phyloP scores from a whole-genome alignment of 306 rosid genomes.

The Inga laurina region DNA sequence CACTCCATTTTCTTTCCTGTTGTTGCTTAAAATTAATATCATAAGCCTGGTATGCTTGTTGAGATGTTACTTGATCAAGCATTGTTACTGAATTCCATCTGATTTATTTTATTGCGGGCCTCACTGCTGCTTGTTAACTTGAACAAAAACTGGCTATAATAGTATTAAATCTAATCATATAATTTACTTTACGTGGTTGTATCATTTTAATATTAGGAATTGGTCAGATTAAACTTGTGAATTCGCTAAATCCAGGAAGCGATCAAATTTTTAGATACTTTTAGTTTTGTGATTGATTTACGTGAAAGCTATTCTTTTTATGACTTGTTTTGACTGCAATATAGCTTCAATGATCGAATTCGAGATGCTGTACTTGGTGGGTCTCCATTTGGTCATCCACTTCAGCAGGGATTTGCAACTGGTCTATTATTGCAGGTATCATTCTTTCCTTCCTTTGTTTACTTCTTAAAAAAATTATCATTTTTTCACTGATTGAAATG shows the following conservation, averaged over 20 bases:
- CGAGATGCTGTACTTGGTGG: slow-evolving; percentile 95
- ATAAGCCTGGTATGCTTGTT: background rate
- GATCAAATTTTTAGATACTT: background rate
- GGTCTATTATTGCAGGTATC: slow-evolving; percentile 79
- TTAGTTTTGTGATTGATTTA: slow-evolving; percentile 25
- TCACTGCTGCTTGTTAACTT: background rate
- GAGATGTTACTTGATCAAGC: background rate
- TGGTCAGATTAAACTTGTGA: slow-evolving; percentile 6
- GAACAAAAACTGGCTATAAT: background rate
- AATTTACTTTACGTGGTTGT: slow-evolving; percentile 16
- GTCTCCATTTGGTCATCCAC: slow-evolving; percentile 96
- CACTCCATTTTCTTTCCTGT: slow-evolving; percentile 17
- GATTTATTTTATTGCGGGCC: background rate
- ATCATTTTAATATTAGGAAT: slow-evolving; percentile 16
- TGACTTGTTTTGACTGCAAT: slow-evolving; percentile 31
- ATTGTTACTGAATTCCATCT: background rate
- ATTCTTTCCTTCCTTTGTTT: background rate
- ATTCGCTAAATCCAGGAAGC: slow-evolving; percentile 13
- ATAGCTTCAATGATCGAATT: slow-evolving; percentile 93
- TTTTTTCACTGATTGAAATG: background rate
- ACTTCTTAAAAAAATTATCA: background rate
- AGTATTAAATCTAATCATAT: background rate
- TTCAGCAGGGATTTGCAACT: slow-evolving; percentile 94
- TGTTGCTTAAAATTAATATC: background rate
- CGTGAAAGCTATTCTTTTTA: slow-evolving; percentile 8